These are phyloP conservation scores for Colletotrichum lini DNA, from an alignment of 2,329 filamentous ascomycete genomes.

Conservation along the genomic window DNA sequence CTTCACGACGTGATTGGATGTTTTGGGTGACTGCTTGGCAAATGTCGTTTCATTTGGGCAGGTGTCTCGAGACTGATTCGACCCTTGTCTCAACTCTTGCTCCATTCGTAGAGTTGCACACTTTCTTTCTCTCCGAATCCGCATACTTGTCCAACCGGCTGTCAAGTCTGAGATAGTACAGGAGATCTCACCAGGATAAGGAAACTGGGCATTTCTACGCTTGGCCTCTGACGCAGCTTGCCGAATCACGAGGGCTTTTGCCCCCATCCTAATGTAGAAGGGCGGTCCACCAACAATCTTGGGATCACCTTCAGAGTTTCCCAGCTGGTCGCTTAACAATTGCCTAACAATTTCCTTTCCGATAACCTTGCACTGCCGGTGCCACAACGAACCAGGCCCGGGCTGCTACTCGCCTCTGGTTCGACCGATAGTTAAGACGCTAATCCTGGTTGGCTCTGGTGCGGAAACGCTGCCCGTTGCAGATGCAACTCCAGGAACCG, in stretches of 20 bases:
- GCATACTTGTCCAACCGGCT: not conserved
- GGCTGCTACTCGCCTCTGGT: conserved; percentile 25
- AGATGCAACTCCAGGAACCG: conserved; percentile 37
- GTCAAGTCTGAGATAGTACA: too few species aligned
- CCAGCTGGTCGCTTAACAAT: conserved; percentile 21
- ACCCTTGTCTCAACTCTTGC: not conserved
- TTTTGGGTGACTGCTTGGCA: not conserved
- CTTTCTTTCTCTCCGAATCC: too few species aligned
- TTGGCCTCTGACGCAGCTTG: not conserved
- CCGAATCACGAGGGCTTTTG: conserved; percentile 2
- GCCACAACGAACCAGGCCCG: conserved; percentile 25
- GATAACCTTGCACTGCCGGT: conserved; percentile 34
- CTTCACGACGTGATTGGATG: not conserved
- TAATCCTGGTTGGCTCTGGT: conserved; percentile 37
- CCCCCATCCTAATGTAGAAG: conserved; percentile 5
- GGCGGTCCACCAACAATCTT: conserved; percentile 37
- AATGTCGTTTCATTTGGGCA: conserved; percentile 1
- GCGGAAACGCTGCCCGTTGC: conserved; percentile 41
- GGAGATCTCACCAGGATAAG: too few species aligned
- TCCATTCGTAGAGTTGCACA: not conserved
- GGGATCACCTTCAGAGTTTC: conserved; percentile 37
- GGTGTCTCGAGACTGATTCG: not conserved
- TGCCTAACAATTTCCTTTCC: conserved; percentile 33
- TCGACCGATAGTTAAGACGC: conserved; percentile 38
- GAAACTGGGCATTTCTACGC: too few species aligned